Conservation (phyloP, 2,329 filamentous ascomycete genomes). For the Penicillium sp. region DNA sequence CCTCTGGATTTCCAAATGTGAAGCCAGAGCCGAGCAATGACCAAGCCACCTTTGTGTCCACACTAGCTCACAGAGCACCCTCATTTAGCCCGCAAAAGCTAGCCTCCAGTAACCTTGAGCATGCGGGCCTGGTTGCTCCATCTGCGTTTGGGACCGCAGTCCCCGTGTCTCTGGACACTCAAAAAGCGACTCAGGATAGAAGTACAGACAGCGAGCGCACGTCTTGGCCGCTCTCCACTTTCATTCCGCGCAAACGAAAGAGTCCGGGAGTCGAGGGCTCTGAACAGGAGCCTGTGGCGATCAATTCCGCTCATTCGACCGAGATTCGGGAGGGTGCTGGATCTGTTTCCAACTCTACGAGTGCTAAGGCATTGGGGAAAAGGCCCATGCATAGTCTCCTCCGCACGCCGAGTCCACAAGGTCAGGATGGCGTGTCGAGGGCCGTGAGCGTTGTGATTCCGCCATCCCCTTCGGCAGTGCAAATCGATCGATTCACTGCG, state of each 20-base stretch:
- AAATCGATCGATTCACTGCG: slow-evolving; percentile 11
- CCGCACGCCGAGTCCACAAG: background rate
- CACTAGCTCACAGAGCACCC: slow-evolving; percentile 14
- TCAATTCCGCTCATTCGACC: background rate
- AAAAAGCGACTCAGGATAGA: background rate
- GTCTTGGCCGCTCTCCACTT: background rate
- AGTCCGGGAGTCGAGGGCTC: background rate
- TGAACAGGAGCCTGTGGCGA: background rate
- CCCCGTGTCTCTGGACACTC: background rate
- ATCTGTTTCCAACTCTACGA: background rate
- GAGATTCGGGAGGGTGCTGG: background rate
- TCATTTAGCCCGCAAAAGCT: slow-evolving; percentile 12
- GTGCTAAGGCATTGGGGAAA: background rate
- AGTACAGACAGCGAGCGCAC: background rate
- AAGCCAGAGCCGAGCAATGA: background rate
- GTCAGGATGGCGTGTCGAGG: background rate
- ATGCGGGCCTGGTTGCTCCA: background rate
- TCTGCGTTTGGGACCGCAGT: background rate
- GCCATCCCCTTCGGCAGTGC: slow-evolving; percentile 19
- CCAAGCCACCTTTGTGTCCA: slow-evolving; percentile 2
- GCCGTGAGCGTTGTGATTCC: slow-evolving; percentile 17
- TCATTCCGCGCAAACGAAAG: background rate
- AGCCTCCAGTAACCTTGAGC: slow-evolving; percentile 11
- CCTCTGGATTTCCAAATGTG: background rate
- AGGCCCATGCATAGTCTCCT: background rate